Conservation (phyloP, 768 basidiomycete species). For the Boletus pseudo-olivaceus region DNA sequence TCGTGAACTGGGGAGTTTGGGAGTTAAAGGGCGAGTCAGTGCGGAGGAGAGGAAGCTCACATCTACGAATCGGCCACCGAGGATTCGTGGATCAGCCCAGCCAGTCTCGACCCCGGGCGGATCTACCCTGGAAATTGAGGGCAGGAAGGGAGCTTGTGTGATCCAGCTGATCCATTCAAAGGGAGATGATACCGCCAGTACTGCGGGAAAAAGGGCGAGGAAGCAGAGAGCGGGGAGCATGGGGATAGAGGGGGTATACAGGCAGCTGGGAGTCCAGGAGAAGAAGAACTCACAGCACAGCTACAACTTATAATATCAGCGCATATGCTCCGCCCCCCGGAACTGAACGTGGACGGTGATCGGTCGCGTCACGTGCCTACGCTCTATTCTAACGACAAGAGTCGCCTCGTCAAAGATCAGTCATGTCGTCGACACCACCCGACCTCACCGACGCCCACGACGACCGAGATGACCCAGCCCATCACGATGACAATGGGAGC, state of each 20-base stretch:
- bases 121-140: background rate
- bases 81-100: constrained; percentile 65
- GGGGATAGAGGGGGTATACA: background rate
- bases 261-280: too few relatives aligned
- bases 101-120: constrained; percentile 32
- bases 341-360: background rate
- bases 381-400: background rate
- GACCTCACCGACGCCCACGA: constrained; percentile 3
- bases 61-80: constrained; percentile 74
- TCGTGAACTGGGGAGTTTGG: constrained; percentile 52
- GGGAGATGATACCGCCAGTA: constrained; percentile 15
- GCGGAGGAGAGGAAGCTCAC: constrained; percentile 40
- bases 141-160: constrained; percentile 9
- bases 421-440: constrained; percentile 14
- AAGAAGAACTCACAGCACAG: background rate
- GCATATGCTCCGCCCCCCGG: too few relatives aligned
- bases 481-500: constrained; percentile 35
- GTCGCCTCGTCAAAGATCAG: background rate
- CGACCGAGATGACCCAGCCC: constrained; percentile 5
- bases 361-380: constrained; percentile 16
- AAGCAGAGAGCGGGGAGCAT: constrained; percentile 15
- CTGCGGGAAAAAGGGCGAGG: constrained; percentile 12
- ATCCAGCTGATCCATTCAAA: constrained; percentile 1
- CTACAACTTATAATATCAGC: too few relatives aligned
- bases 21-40: background rate